phyloP scores from a whole-genome alignment of 495 filamentous ascomycete species.

The Clohesyomyces aquaticus region DNA sequence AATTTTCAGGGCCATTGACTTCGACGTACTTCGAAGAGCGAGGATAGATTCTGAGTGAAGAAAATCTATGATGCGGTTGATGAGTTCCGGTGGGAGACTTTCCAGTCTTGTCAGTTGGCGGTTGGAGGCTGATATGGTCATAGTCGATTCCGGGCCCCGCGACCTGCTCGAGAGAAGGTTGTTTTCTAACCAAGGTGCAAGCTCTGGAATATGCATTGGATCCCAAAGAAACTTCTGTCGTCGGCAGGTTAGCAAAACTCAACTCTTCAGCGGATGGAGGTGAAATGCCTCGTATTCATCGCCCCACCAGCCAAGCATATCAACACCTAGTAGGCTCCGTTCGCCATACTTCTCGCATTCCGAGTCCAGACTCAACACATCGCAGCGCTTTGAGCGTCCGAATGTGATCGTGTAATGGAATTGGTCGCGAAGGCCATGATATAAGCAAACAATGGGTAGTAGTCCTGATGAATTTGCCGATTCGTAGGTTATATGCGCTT shows the following conservation, averaged over 20 bases:
- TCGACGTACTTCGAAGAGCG: not conserved
- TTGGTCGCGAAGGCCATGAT: not conserved
- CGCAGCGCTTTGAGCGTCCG: not conserved
- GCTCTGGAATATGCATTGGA: no score
- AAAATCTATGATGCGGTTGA: conserved; percentile 1
- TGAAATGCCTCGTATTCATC: conserved; percentile 6
- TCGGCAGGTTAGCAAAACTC: not conserved
- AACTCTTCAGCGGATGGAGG: not conserved
- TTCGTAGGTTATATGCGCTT: no score
- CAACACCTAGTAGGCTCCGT: conserved; percentile 4
- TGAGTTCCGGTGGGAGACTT: conserved; percentile 5
- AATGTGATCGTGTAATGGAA: not conserved
- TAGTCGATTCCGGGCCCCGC: no score
- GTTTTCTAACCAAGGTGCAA: no score
- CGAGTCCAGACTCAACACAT: conserved; percentile 9
- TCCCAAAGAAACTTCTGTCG: not conserved
- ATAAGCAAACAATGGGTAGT: not conserved
- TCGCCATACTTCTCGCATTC: not conserved
- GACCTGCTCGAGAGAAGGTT: no score
- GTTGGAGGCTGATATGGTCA: no score
- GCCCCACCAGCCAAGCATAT: conserved; percentile 17
- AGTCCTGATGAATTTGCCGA: no score
- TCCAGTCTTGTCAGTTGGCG: not conserved
- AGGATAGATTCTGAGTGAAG: conserved; percentile 7
- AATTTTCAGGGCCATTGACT: not conserved